Evolutionary conservation across 305 asterid species (phyloP).

Genomic region (Solanum aculeatissimum): DNA sequence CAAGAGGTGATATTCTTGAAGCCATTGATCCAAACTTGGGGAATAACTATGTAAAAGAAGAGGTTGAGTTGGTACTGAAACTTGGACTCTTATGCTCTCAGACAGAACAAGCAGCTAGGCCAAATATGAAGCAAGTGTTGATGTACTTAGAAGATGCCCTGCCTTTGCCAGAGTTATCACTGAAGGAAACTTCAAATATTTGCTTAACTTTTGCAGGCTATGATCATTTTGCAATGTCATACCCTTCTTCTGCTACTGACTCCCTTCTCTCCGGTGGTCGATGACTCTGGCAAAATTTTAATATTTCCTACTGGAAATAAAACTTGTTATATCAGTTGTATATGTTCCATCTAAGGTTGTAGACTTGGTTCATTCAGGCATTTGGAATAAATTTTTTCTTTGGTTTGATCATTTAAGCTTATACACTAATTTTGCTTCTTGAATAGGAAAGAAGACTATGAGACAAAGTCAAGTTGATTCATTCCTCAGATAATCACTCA

Average conservation of each 20-base stretch:
- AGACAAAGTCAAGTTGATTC: too few species aligned
- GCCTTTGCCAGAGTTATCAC: background rate
- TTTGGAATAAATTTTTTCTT: too few species aligned
- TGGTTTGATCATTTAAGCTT: too few species aligned
- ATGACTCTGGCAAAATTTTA: background rate
- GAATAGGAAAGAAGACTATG: too few species aligned
- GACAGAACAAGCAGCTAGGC: slow-evolving; percentile 28
- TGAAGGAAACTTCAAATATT: background rate
- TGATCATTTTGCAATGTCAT: background rate
- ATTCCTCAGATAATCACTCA: too few species aligned
- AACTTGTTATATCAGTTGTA: background rate
- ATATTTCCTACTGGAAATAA: background rate
- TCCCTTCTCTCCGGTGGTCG: slow-evolving; percentile 1
- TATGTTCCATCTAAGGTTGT: background rate
- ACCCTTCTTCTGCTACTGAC: background rate
- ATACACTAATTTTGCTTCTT: too few species aligned
- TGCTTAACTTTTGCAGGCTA: background rate
- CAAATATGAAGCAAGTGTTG: slow-evolving; percentile 37
- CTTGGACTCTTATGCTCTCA: too few species aligned
- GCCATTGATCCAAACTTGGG: slow-evolving; percentile 17
- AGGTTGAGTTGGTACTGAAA: slow-evolving; percentile 35
- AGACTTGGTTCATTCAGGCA: too few species aligned
- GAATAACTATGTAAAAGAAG: slow-evolving; percentile 11
- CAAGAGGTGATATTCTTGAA: slow-evolving; percentile 8
- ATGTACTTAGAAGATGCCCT: too few species aligned